phyloP scores from a whole-genome alignment of 116 monocot species.

The Iris pallida region DNA sequence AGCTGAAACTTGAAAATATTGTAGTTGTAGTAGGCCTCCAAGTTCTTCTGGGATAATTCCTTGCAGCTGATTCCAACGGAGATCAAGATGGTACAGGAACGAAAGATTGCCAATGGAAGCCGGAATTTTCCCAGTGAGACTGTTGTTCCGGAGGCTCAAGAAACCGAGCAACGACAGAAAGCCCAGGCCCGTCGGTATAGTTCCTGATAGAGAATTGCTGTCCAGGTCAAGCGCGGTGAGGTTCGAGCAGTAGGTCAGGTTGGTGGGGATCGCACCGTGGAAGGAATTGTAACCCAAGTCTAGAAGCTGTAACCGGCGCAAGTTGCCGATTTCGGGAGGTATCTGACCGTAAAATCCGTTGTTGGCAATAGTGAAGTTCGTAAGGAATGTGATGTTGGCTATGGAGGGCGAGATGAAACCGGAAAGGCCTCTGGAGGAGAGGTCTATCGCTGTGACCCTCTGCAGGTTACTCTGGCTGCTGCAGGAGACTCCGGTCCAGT shows the following conservation, averaged over 20 bases:
- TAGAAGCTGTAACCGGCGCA: neutral
- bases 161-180: neutral
- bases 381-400: constrained; percentile 10
- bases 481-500: constrained; percentile 10
- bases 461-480: neutral
- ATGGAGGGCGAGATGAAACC: constrained; percentile 1
- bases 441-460: constrained; percentile 6
- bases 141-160: neutral
- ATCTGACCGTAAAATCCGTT: constrained; percentile 2
- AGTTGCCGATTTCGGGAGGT: neutral
- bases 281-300: constrained; percentile 9
- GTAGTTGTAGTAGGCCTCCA: neutral
- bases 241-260: constrained; percentile 1
- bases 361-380: neutral
- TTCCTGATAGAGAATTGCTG: constrained; percentile 7
- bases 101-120: constrained; percentile 14
- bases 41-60: constrained; percentile 14
- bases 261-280: constrained; percentile 4
- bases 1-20: neutral
- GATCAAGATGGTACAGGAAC: neutral
- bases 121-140: constrained; percentile 7
- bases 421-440: constrained; percentile 2
- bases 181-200: neutral
- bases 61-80: neutral
- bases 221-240: neutral